Evolutionary conservation across 2,329 filamentous ascomycete species (phyloP), one percentile per base, ranked within the genome.

Genomic region (Ophiostoma montium): DNA sequence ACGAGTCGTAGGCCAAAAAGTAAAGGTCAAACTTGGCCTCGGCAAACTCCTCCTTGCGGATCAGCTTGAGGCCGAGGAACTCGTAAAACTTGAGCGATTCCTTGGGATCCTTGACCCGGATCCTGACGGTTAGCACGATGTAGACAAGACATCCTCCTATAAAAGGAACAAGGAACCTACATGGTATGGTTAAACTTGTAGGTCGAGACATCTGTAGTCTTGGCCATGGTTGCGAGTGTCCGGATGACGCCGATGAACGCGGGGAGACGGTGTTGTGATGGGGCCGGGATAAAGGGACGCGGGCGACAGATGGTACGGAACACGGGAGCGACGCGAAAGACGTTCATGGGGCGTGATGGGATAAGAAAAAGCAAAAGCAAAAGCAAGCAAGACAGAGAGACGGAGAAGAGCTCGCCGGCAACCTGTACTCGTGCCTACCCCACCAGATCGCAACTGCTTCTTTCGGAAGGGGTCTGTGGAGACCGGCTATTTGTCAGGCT

Each of bases 1-100:
- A 78, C 31, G 78, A 76, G 62, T 95, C 83, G 68, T 94, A 96
- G 52, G 82, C 88, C 52, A 98, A 74, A 69, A 96, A 96, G 72
- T 96, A 96, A 27, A 95, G 78, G 60, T 92, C 86, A 65, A 96
- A 96, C 62, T 94, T 95, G 65, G 78, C 79, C 52, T 95, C 88
- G 13, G 89, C 84, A 61, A 87, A 85, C 54, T 83, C 71, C 43
- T 92, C 72, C 67, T 89, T 85, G 61, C 86, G 80, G 65, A 96
- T 76, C 54, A 88, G 67, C 61, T 74, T 88, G 76, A 96, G 80
- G 58, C 92, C 92, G 16, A 98, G 76, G 65, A 87, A 85, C 63
- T 95, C 82, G 67, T 96, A 98, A 68, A 94, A 98, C 57, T 90
- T 84, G 66, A 96, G 80, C 76, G 83, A 87, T 62, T 74, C 78